A percentile compares a stretch with the other conserved stretches of the same genome.
Evolutionary conservation across 2,329 filamentous ascomycete species (phyloP).

Genomic region (Ascocoryne sarcoides): DNA sequence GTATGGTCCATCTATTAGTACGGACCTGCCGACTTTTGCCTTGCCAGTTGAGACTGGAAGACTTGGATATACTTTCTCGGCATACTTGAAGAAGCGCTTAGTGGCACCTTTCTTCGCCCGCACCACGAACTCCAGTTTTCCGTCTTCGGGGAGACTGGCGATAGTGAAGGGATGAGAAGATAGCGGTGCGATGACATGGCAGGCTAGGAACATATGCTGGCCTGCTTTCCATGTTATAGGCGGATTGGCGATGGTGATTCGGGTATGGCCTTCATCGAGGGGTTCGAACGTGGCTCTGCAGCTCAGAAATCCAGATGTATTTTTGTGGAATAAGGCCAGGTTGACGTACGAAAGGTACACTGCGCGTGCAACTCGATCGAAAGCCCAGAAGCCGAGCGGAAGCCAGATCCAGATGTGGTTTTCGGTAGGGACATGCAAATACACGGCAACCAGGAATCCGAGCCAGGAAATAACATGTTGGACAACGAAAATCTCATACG

Average conservation of each 20-base stretch:
- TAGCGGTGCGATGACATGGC: conserved; percentile 45
- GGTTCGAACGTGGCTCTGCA: conserved; percentile 38
- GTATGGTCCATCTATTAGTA: conserved; percentile 47
- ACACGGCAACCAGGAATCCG: conserved; percentile 38
- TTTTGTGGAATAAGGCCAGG: conserved; percentile 33
- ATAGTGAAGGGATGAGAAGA: conserved; percentile 60
- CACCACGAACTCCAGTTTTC: conserved; percentile 46
- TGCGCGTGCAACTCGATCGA: conserved; percentile 35
- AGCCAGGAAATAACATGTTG: conserved; percentile 44
- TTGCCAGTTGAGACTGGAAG: conserved; percentile 15
- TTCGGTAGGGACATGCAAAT: conserved; percentile 37
- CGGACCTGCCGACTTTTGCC: conserved; percentile 25
- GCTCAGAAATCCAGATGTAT: conserved; percentile 26
- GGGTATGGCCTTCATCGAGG: conserved; percentile 45
- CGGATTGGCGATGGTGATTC: conserved; percentile 42
- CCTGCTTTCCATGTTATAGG: conserved; percentile 44
- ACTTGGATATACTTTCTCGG: conserved; percentile 32
- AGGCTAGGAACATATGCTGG: conserved; percentile 54
- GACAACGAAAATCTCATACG: conserved; percentile 46
- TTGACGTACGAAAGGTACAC: conserved; percentile 32
- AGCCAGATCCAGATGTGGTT: conserved; percentile 38
- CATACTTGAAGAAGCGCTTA: conserved; percentile 40
- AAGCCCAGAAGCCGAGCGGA: conserved; percentile 36
- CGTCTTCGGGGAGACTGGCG: conserved; percentile 44
- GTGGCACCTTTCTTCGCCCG: conserved; percentile 46